Percentiles rank a stretch among this genome's conserved stretches.
Conservation (phyloP, 2,329 filamentous ascomycete genomes). For the Dryadomyces quercus-mongolicae region DNA sequence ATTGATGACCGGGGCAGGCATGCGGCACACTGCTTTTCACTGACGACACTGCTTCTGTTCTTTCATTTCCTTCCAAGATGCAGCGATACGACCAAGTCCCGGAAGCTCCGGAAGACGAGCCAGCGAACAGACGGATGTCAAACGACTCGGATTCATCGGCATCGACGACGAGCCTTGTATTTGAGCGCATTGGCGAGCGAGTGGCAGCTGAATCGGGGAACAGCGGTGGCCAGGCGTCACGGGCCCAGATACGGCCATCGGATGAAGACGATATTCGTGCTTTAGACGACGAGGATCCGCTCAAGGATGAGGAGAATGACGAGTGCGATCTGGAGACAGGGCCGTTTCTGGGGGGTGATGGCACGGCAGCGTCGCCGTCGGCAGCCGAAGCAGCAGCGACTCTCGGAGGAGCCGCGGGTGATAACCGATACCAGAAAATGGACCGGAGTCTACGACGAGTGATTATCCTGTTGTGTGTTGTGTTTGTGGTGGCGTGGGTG, state of each 20-base stretch:
- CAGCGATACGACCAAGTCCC: neutral
- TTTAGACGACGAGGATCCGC: constrained; percentile 30
- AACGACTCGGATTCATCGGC: constrained; percentile 57
- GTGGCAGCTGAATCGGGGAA: constrained; percentile 14
- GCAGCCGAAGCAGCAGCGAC: neutral
- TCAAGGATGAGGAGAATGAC: constrained; percentile 26
- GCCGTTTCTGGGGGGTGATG: constrained; percentile 34
- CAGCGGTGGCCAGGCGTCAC: neutral
- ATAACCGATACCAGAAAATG: constrained; percentile 38
- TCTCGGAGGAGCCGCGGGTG: neutral
- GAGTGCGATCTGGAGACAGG: constrained; percentile 37
- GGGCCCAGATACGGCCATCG: too few relatives aligned
- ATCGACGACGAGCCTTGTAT: constrained; percentile 74
- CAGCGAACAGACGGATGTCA: constrained; percentile 24
- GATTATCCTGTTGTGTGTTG: constrained; percentile 45
- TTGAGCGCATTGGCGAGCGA: constrained; percentile 59
- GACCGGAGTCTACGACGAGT: constrained; percentile 53
- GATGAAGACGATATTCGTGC: constrained; percentile 13
- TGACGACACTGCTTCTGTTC: neutral
- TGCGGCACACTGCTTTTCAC: neutral
- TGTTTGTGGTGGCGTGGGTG: constrained; percentile 57
- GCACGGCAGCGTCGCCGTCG: constrained; percentile 14
- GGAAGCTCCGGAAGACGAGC: neutral
- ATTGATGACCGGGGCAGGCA: neutral
- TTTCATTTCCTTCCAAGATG: neutral